phyloP scores from a whole-genome alignment of 2,329 filamentous ascomycete species.

The Zymoseptoria pseudotritici region DNA sequence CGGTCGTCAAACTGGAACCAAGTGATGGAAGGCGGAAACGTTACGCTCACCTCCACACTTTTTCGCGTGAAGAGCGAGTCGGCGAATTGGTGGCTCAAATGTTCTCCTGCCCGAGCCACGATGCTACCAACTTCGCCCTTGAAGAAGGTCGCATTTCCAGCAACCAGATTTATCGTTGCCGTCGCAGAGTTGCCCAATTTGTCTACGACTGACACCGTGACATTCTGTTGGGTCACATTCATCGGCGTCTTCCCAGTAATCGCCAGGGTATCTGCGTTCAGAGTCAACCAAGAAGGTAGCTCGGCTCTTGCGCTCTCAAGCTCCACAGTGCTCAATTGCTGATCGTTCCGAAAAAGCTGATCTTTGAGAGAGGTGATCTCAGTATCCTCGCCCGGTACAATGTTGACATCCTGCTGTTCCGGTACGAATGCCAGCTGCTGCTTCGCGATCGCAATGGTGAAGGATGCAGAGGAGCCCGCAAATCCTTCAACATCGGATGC shows the following conservation, averaged over 20 bases:
- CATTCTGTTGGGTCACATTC: constrained; percentile 52
- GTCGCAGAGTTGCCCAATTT: constrained; percentile 53
- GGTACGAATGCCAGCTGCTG: constrained; percentile 61
- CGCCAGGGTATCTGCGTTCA: constrained; percentile 55
- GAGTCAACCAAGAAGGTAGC: constrained; percentile 61
- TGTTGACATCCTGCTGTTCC: constrained; percentile 40
- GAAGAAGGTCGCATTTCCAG: constrained; percentile 35
- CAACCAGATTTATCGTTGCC: constrained; percentile 41
- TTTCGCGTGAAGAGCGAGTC: constrained; percentile 34
- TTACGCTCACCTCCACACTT: constrained; percentile 37
- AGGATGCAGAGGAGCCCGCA: constrained; percentile 56
- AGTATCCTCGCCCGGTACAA: constrained; percentile 28
- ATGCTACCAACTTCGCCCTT: constrained; percentile 37
- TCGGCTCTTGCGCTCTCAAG: constrained; percentile 45
- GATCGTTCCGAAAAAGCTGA: constrained; percentile 32
- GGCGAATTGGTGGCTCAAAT: constrained; percentile 44
- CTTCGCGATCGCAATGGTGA: constrained; percentile 64
- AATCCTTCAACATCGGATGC: constrained; percentile 77
- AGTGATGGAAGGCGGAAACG: constrained; percentile 35
- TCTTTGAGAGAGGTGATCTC: constrained; percentile 26
- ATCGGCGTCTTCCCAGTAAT: constrained; percentile 58
- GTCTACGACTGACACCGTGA: constrained; percentile 55
- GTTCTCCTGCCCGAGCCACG: constrained; percentile 43
- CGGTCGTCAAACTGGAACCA: constrained; percentile 46
- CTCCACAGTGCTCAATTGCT: constrained; percentile 41